Evolutionary conservation across 345 rosid species (phyloP).

Genomic region (Eucalyptus tenuipes): DNA sequence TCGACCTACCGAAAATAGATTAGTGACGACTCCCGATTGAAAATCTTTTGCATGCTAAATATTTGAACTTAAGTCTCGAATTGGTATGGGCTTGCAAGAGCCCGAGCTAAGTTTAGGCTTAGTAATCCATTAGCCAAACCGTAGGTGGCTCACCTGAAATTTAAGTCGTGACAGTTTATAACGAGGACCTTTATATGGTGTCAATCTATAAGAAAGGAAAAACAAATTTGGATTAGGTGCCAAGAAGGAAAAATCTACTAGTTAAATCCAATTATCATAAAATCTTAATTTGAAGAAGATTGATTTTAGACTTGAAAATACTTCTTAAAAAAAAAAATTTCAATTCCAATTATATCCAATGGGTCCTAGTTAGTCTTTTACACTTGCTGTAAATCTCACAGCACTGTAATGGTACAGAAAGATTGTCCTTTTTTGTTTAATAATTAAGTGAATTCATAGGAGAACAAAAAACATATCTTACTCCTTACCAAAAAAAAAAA

Average conservation of each 20-base stretch:
- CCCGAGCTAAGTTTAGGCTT: too few relatives aligned
- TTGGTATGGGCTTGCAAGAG: too few relatives aligned
- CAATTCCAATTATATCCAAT: background rate
- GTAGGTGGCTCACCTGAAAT: too few relatives aligned
- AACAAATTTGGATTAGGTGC: background rate
- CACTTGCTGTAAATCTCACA: background rate
- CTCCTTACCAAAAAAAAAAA: background rate
- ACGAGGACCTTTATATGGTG: background rate
- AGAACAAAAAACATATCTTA: rapidly evolving
- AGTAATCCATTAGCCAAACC: too few relatives aligned
- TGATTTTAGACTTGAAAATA: background rate
- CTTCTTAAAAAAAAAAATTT: rapidly evolving
- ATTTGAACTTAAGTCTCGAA: too few relatives aligned
- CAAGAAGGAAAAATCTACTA: background rate
- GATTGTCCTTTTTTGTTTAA: background rate
- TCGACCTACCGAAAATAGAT: too few relatives aligned
- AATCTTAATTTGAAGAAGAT: background rate
- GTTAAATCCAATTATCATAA: background rate
- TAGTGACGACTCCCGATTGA: too few relatives aligned
- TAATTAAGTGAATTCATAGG: background rate
- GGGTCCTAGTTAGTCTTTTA: background rate
- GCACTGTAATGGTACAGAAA: background rate
- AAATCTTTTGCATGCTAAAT: too few relatives aligned
- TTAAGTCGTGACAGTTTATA: background rate
- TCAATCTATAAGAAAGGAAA: background rate